These are phyloP conservation scores for Chalciporus sphaerocephalus DNA, from an alignment of 768 basidiomycete species.

Conservation along the genomic window DNA sequence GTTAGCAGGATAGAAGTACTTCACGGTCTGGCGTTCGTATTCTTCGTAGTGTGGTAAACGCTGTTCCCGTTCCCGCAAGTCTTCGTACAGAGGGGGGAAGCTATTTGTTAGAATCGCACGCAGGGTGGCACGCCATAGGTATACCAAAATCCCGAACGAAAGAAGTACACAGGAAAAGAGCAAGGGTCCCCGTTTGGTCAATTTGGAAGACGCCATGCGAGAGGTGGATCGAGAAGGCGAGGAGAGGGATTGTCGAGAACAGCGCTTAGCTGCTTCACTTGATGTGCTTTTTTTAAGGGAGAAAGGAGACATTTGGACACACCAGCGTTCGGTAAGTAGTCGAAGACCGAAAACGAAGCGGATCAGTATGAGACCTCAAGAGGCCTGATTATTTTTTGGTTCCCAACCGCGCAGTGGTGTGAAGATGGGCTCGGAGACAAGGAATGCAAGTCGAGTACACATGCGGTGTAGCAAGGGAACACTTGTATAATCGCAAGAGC, in stretches of 20 bases:
- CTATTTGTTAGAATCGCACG: background rate
- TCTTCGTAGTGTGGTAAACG: slow-evolving; percentile 39
- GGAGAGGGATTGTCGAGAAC: background rate
- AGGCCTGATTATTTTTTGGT: background rate
- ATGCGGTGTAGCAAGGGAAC: too few species aligned
- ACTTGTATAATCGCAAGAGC: too few species aligned
- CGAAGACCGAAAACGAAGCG: background rate
- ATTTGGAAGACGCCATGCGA: slow-evolving; percentile 18
- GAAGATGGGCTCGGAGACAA: too few species aligned
- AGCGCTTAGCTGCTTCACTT: background rate
- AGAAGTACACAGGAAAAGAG: slow-evolving; percentile 11
- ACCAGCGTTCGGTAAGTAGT: background rate
- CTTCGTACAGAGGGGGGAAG: slow-evolving; percentile 41
- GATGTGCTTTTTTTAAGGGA: background rate
- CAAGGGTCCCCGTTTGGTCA: slow-evolving; percentile 24
- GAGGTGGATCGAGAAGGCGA: background rate
- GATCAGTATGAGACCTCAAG: background rate
- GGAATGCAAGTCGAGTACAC: too few species aligned
- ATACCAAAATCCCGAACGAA: slow-evolving; percentile 7
- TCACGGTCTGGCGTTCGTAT: slow-evolving; percentile 32
- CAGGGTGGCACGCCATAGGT: slow-evolving; percentile 4
- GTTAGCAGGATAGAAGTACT: slow-evolving; percentile 47
- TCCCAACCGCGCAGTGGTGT: background rate
- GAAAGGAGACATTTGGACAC: background rate
- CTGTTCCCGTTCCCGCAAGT: slow-evolving; percentile 37